phyloP scores from a whole-genome alignment of 139 green algal genomes.

The Tetraselmis striata region DNA sequence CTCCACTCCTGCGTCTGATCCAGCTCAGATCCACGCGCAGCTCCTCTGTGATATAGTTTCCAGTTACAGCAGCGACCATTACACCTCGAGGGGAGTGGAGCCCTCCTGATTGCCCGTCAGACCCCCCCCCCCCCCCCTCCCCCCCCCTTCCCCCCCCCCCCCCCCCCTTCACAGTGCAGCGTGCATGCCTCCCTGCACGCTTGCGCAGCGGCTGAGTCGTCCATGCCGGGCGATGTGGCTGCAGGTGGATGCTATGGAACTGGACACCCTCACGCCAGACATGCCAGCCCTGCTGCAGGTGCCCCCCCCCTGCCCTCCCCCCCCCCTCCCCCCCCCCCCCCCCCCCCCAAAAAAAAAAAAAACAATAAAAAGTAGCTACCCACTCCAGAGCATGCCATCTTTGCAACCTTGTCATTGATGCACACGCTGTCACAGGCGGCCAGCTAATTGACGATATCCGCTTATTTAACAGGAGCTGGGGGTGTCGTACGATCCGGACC shows the following conservation, averaged over 20 bases:
- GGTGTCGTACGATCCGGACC: conserved; percentile 64
- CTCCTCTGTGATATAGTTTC: neutral
- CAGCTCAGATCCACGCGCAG: too few species aligned
- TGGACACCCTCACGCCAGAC: conserved; percentile 60
- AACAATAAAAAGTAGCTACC: neutral
- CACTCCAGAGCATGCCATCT: too few species aligned
- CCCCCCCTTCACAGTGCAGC: neutral
- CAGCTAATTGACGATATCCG: too few species aligned
- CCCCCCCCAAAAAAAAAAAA: too few species aligned
- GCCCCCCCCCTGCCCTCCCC: too few species aligned
- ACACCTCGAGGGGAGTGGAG: neutral
- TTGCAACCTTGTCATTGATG: too few species aligned
- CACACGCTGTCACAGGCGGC: too few species aligned
- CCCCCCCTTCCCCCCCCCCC: too few species aligned
- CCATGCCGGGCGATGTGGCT: neutral
- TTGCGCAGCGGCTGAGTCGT: neutral
- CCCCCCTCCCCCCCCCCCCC: too few species aligned
- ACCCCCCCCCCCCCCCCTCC: neutral
- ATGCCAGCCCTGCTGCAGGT: conserved; percentile 52
- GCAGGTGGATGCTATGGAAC: conserved; percentile 73
- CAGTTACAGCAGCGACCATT: neutral
- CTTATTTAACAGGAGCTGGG: neutral
- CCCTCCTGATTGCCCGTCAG: neutral
- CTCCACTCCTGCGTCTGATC: too few species aligned
- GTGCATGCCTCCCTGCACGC: neutral